Conservation (phyloP, 495 filamentous ascomycete genomes). For the Sordaria brevicollis region DNA sequence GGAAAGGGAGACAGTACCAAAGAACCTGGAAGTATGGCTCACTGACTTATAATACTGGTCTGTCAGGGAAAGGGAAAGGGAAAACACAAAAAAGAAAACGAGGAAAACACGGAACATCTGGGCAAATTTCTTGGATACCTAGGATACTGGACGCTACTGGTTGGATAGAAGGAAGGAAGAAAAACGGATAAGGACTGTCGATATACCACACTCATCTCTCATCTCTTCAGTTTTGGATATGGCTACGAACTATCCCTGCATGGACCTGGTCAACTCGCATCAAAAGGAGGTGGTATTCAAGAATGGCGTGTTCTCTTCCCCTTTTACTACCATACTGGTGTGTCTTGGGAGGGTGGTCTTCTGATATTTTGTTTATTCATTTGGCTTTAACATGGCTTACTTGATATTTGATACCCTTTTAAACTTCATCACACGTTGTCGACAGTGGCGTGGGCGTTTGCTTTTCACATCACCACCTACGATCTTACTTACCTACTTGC, state of each 20-base stretch:
- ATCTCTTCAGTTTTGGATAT: background rate
- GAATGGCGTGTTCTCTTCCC: background rate
- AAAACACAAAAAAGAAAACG: background rate
- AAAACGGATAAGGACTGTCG: background rate
- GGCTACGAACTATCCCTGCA: background rate
- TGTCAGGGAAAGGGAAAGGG: background rate
- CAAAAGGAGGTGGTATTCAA: background rate
- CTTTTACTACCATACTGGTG: background rate
- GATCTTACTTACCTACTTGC: background rate
- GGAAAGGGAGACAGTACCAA: background rate
- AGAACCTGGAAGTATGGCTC: background rate
- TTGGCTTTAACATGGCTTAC: background rate
- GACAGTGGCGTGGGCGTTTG: background rate
- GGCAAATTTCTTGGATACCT: no score
- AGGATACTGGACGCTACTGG: no score
- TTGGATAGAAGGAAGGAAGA: background rate
- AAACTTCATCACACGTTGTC: background rate
- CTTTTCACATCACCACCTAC: background rate
- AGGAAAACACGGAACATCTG: background rate
- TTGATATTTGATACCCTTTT: background rate
- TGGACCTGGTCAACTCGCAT: background rate
- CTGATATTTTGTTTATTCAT: background rate
- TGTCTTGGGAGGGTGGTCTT: background rate
- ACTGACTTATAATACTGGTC: no score
- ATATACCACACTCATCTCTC: background rate